phyloP scores from a whole-genome alignment of 2,329 filamentous ascomycete genomes.

The Fusarium subtropicale region DNA sequence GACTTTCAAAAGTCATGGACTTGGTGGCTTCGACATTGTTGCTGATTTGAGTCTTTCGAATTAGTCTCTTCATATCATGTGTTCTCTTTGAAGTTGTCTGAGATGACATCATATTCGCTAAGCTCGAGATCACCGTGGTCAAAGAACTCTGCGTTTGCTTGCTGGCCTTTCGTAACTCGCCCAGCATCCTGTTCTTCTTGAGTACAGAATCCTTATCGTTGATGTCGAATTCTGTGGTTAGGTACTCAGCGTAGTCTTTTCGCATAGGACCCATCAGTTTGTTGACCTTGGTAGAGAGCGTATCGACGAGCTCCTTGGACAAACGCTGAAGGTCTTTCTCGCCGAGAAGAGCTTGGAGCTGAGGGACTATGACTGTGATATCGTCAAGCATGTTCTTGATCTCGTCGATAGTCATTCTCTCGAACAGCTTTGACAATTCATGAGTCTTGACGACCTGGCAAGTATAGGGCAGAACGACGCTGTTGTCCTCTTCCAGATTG shows the following conservation, averaged over 20 bases:
- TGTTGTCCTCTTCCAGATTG: constrained; percentile 2
- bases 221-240: neutral
- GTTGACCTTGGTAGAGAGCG: constrained; percentile 11
- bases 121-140: constrained; percentile 6
- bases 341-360: constrained; percentile 6
- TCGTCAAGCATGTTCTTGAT: constrained; percentile 15
- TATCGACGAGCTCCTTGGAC: constrained; percentile 5
- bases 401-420: neutral
- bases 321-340: constrained; percentile 13
- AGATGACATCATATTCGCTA: constrained; percentile 24
- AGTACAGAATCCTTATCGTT: neutral
- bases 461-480: constrained; percentile 4
- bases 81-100: constrained; percentile 26
- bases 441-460: neutral
- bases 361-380: constrained; percentile 10
- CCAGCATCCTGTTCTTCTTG: constrained; percentile 20
- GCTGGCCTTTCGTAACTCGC: neutral
- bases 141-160: neutral
- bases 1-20: constrained; percentile 15
- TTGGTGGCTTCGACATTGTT: constrained; percentile 25
- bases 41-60: constrained; percentile 14
- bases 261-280: neutral
- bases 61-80: constrained; percentile 20
- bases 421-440: neutral
- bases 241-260: neutral